Evolutionary conservation across 139 green algal genomes (phyloP).

Genomic region (Micractinium conductrix): DNA sequence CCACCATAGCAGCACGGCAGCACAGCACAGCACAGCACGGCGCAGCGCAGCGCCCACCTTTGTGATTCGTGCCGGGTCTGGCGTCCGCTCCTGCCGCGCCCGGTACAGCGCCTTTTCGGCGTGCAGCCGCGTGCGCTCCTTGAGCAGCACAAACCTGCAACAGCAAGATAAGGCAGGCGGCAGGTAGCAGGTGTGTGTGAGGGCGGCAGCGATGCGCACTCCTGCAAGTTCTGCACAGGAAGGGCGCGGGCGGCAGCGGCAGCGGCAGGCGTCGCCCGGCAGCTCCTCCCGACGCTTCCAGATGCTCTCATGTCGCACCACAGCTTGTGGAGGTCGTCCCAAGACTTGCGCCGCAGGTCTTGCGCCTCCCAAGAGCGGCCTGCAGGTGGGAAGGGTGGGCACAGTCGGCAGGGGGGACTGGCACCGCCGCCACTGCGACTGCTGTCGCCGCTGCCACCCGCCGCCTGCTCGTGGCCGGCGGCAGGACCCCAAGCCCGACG

Average conservation of each 20-base stretch:
- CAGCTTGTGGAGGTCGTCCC: constrained; percentile 82
- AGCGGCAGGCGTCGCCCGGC: neutral
- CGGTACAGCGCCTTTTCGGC: constrained; percentile 60
- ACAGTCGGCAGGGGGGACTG: neutral
- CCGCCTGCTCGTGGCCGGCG: neutral
- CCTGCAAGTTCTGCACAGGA: neutral
- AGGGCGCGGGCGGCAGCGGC: neutral
- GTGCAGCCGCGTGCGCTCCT: constrained; percentile 76
- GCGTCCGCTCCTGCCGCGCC: constrained; percentile 13
- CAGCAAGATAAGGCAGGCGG: neutral
- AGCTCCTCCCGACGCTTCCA: neutral
- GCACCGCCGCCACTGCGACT: neutral
- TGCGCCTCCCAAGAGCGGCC: constrained; percentile 69
- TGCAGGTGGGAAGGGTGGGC: constrained; percentile 13
- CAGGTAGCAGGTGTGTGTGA: neutral
- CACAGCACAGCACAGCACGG: too few relatives aligned
- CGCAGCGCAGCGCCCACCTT: constrained; percentile 21
- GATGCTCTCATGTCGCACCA: constrained; percentile 55
- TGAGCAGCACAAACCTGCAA: constrained; percentile 73
- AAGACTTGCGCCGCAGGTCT: constrained; percentile 79
- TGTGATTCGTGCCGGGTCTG: constrained; percentile 17
- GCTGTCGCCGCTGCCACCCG: neutral
- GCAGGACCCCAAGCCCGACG: neutral
- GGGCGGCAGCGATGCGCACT: too few relatives aligned
- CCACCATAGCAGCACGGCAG: too few relatives aligned